A percentile compares a stretch with the other conserved stretches of the same genome.
Evolutionary conservation across 1,284 basidiomycete genomes (phyloP).

Genomic region (Cutaneotrichosporon cavernicola): DNA sequence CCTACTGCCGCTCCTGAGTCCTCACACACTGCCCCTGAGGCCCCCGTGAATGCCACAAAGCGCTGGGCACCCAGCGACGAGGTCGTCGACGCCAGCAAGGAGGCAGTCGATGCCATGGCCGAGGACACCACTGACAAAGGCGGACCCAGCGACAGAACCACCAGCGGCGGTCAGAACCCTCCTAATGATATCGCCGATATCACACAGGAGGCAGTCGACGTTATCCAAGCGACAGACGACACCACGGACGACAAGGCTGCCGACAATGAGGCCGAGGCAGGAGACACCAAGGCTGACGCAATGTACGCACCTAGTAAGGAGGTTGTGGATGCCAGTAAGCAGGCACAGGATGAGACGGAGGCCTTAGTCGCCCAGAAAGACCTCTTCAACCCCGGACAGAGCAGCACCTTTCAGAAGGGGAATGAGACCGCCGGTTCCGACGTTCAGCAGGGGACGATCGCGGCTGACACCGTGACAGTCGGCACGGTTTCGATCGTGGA

Average conservation of each 20-base stretch:
- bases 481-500: not conserved
- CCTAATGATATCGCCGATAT: too few relatives aligned
- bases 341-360: not conserved
- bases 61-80: not conserved
- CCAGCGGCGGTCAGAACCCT: too few relatives aligned
- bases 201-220: not conserved
- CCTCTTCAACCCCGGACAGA: not conserved
- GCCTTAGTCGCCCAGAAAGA: not conserved
- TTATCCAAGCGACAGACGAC: not conserved
- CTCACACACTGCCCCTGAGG: too few relatives aligned
- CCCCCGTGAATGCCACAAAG: not conserved
- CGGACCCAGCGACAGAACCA: not conserved
- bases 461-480: slow-evolving; percentile 5
- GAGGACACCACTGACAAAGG: not conserved
- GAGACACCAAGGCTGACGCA: not conserved
- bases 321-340: not conserved
- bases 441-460: not conserved
- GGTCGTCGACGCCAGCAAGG: not conserved
- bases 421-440: not conserved
- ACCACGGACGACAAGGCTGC: too few relatives aligned
- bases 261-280: not conserved
- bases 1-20: not conserved
- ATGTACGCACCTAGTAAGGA: not conserved
- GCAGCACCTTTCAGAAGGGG: not conserved
- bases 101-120: not conserved